A percentile compares a stretch with the other conserved stretches of the same genome.
phyloP scores from a whole-genome alignment of 345 rosid genomes.

The Raphanus sativus region DNA sequence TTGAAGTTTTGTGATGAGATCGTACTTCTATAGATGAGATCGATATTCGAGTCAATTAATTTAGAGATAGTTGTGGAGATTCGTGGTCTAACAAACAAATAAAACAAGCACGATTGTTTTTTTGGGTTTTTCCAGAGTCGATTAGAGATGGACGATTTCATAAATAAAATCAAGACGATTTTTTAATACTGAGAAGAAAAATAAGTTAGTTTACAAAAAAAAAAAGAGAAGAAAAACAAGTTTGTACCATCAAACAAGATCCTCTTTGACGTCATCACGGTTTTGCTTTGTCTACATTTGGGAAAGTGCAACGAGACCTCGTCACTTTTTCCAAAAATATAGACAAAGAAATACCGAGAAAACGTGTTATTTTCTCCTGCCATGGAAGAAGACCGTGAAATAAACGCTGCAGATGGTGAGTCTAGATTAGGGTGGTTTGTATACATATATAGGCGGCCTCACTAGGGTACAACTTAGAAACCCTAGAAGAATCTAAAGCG shows the following conservation, averaged over 20 bases:
- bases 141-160: too few species aligned
- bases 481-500: neutral
- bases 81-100: neutral
- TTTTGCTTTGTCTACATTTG: neutral
- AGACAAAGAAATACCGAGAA: constrained; percentile 1
- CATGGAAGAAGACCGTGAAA: neutral
- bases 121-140: too few species aligned
- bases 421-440: neutral
- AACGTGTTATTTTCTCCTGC: neutral
- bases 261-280: neutral
- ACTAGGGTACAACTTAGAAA: neutral
- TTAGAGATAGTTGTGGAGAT: neutral
- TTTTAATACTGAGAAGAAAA: too few species aligned
- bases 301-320: neutral
- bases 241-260: neutral
- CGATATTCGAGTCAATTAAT: neutral
- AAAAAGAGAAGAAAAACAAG: too few species aligned
- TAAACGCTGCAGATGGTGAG: neutral
- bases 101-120: neutral
- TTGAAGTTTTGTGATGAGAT: too few species aligned
- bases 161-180: too few species aligned
- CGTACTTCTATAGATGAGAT: too few species aligned
- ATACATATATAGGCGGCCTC: neutral
- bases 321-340: neutral
- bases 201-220: too few species aligned